These are phyloP conservation scores for Chenopodium formosanum DNA, from an alignment of 148 eudicot genomes.

Conservation along the genomic window DNA sequence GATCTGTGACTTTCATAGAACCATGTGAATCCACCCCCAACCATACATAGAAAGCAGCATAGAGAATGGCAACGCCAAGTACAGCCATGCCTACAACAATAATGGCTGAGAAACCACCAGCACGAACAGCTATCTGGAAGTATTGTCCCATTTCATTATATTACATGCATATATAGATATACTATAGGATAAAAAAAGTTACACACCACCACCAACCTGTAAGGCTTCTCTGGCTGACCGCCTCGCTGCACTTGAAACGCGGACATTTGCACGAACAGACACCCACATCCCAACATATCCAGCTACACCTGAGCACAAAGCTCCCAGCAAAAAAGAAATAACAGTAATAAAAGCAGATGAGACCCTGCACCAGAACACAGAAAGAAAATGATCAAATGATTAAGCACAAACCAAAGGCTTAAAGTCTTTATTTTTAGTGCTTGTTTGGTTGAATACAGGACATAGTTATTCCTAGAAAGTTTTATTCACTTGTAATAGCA, in stretches of 20 bases:
- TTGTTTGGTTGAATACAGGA: no score
- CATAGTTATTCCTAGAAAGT: no score
- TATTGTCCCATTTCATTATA: background rate
- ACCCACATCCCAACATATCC: slow-evolving; percentile 99
- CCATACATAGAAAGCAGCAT: slow-evolving; percentile 94
- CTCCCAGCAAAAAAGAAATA: slow-evolving; percentile 89
- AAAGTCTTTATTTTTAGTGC: no score
- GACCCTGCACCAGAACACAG: slow-evolving; percentile 53
- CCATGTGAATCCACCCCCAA: slow-evolving; percentile 81
- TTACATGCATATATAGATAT: slow-evolving; percentile 18
- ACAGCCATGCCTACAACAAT: slow-evolving; percentile 99
- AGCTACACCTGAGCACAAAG: slow-evolving; percentile 93
- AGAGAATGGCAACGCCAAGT: slow-evolving; percentile 83
- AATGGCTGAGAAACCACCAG: slow-evolving; percentile 96
- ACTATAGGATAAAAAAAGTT: slow-evolving; percentile 9
- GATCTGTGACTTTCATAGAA: slow-evolving; percentile 85
- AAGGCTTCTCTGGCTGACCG: slow-evolving; percentile 98
- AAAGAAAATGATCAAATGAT: background rate
- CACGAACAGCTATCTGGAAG: slow-evolving; percentile 93
- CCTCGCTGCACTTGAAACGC: slow-evolving; percentile 98
- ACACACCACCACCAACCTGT: slow-evolving; percentile 52
- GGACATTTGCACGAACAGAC: slow-evolving; percentile 96
- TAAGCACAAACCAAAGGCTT: slow-evolving; percentile 16
- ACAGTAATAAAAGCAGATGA: slow-evolving; percentile 89
- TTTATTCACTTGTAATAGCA: no score